Evolutionary conservation across 2,329 filamentous ascomycete genomes (phyloP).

Genomic region (Penicillium polonicum): DNA sequence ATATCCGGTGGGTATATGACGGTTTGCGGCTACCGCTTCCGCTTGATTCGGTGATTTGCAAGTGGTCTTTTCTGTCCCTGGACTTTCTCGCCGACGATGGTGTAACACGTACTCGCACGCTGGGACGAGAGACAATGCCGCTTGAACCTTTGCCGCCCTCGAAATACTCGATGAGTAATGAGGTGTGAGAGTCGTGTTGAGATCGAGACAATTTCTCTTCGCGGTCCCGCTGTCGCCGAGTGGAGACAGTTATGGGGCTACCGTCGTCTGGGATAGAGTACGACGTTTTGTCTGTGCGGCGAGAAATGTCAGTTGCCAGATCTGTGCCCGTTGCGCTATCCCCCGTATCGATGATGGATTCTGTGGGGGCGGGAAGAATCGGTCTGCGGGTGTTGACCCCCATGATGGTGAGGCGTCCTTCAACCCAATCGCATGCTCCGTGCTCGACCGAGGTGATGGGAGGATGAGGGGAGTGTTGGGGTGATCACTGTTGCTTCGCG

Average conservation of each 20-base stretch:
- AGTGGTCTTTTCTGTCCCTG: constrained; percentile 67
- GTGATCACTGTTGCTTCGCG: constrained; percentile 24
- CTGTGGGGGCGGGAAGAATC: constrained; percentile 51
- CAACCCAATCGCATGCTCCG: constrained; percentile 40
- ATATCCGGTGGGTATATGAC: constrained; percentile 67
- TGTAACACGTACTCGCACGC: constrained; percentile 76
- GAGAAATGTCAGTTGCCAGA: constrained; percentile 51
- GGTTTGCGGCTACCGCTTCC: constrained; percentile 66
- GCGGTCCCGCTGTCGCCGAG: constrained; percentile 56
- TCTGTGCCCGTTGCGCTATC: constrained; percentile 47
- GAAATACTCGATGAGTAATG: constrained; percentile 91
- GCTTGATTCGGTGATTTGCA: constrained; percentile 77
- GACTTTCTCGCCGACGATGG: constrained; percentile 65
- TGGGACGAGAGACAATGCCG: constrained; percentile 67
- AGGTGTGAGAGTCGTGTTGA: constrained; percentile 72
- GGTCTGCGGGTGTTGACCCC: constrained; percentile 51
- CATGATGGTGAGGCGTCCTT: constrained; percentile 41
- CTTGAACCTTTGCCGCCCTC: constrained; percentile 67
- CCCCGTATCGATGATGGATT: constrained; percentile 47
- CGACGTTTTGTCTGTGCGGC: constrained; percentile 51
- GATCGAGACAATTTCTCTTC: constrained; percentile 57
- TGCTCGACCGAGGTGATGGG: constrained; percentile 9
- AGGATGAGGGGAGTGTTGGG: constrained; percentile 11
- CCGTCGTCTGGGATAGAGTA: constrained; percentile 54
- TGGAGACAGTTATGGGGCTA: constrained; percentile 87